Evolutionary conservation across 306 rosid species (phyloP).

Genomic region (Phaseolus lunatus): DNA sequence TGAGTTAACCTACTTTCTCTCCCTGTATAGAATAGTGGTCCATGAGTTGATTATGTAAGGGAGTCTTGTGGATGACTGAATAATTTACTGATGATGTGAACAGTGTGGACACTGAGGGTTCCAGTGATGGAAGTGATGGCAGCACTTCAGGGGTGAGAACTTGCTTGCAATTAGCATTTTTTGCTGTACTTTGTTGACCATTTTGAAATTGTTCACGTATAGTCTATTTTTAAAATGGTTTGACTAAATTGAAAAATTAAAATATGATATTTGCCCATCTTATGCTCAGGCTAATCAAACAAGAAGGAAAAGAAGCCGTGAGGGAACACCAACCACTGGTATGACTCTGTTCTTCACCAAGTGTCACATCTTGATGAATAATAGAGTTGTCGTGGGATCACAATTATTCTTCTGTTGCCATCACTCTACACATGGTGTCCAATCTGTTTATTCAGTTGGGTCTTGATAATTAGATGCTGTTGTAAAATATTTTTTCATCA

Average conservation of each 20-base stretch:
- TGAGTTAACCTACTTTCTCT: not conserved
- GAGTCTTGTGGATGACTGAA: constrained; percentile 46
- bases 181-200: constrained; percentile 28
- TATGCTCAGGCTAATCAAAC: constrained; percentile 74
- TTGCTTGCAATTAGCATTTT: constrained; percentile 28
- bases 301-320: constrained; percentile 81
- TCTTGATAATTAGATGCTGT: constrained; percentile 34
- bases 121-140: constrained; percentile 84
- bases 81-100: constrained; percentile 37
- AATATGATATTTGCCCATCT: constrained; percentile 44
- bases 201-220: constrained; percentile 36
- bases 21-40: constrained; percentile 12
- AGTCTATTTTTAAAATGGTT: constrained; percentile 31
- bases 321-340: constrained; percentile 82
- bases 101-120: constrained; percentile 76
- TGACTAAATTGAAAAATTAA: constrained; percentile 38
- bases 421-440: constrained; percentile 37
- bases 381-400: constrained; percentile 48
- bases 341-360: constrained; percentile 60
- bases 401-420: constrained; percentile 27
- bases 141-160: constrained; percentile 74
- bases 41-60: constrained; percentile 14
- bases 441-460: constrained; percentile 41
- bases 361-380: constrained; percentile 50
- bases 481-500: not conserved